These are phyloP conservation scores for Catharanthus roseus DNA, from an alignment of 257 asterid genomes.

Conservation along the genomic window DNA sequence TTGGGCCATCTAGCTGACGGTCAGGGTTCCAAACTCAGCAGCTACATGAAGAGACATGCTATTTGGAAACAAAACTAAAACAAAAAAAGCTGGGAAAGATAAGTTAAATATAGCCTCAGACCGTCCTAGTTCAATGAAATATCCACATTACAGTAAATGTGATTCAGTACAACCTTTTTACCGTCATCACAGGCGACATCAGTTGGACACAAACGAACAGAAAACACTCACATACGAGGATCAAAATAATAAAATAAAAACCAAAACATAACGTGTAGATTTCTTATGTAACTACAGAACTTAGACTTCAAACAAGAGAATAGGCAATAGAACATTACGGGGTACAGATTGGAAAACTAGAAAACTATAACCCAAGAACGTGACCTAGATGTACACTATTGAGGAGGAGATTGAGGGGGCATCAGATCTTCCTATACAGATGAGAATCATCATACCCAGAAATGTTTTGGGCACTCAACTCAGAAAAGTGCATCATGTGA, in stretches of 20 bases:
- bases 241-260: background rate
- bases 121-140: slow-evolving; percentile 50
- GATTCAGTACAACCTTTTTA: slow-evolving; percentile 18
- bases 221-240: too few relatives aligned
- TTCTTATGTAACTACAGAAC: background rate
- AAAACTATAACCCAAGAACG: too few relatives aligned
- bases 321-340: too few relatives aligned
- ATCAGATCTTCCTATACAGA: slow-evolving; percentile 93
- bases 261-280: too few relatives aligned
- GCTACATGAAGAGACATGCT: background rate
- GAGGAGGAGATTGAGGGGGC: slow-evolving; percentile 19
- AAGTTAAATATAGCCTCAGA: slow-evolving; percentile 32
- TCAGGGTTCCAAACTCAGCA: too few relatives aligned
- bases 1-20: too few relatives aligned
- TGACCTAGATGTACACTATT: too few relatives aligned
- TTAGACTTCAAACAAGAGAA: too few relatives aligned
- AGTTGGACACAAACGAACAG: background rate
- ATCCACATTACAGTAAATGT: slow-evolving; percentile 24
- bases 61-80: background rate
- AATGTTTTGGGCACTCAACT: slow-evolving; percentile 36
- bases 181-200: slow-evolving; percentile 36
- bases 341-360: too few relatives aligned
- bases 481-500: slow-evolving; percentile 50
- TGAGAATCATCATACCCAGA: slow-evolving; percentile 49
- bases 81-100: background rate